A percentile compares a stretch with the other conserved stretches of the same genome.
Evolutionary conservation across 2,329 filamentous ascomycete genomes (phyloP).

Genomic region (Hortaea sp.): DNA sequence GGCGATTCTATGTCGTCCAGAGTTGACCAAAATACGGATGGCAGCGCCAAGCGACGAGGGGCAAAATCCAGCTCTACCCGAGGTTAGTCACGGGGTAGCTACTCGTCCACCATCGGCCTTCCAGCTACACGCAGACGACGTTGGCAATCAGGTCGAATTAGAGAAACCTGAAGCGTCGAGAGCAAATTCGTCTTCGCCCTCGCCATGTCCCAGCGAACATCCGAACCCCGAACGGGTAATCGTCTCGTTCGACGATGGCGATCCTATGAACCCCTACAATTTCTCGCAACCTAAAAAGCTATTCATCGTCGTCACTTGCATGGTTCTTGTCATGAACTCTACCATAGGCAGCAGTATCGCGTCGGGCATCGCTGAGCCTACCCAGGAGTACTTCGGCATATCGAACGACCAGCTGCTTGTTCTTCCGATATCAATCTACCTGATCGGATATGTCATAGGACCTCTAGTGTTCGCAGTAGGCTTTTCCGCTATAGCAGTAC

Average conservation of each 20-base stretch:
- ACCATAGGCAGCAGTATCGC: conserved; percentile 58
- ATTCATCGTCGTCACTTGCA: conserved; percentile 44
- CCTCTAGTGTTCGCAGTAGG: conserved; percentile 24
- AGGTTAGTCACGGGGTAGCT: no score
- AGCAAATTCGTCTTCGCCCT: conserved; percentile 12
- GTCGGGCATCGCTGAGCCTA: conserved; percentile 51
- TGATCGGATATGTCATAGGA: conserved; percentile 41
- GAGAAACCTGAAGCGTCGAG: conserved; percentile 20
- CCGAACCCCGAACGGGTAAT: conserved; percentile 15
- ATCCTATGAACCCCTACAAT: conserved; percentile 34
- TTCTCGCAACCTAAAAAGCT: conserved; percentile 38
- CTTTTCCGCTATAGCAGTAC: conserved; percentile 14
- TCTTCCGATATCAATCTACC: conserved; percentile 41
- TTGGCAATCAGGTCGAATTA: conserved; percentile 9
- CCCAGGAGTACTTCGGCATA: conserved; percentile 48
- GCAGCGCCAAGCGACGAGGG: no score
- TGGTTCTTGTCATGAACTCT: conserved; percentile 54
- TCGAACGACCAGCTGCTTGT: conserved; percentile 32
- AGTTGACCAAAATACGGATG: no score
- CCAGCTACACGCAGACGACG: conserved; percentile 3
- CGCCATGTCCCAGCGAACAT: conserved; percentile 7
- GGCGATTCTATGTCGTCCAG: no score
- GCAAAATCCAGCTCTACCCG: no score
- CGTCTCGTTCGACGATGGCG: conserved; percentile 30
- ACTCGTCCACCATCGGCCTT: no score